phyloP scores from a whole-genome alignment of 371 early-diverging fungal species.

The Apophysomyces trapeziformis region DNA sequence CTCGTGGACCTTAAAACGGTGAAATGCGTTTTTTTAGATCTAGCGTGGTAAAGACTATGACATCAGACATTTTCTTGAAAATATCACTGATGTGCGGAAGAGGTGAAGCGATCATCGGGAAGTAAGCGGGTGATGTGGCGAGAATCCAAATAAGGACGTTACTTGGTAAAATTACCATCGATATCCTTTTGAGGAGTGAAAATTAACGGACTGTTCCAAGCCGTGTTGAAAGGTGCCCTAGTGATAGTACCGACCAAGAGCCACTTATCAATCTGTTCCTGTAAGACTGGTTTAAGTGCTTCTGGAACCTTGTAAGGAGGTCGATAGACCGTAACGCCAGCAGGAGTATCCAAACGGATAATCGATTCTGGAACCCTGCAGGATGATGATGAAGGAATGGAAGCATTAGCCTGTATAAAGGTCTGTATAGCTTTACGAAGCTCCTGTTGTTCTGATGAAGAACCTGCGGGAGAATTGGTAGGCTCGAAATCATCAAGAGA shows the following conservation, averaged over 20 bases:
- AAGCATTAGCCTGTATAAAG: not conserved
- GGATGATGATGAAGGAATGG: not conserved
- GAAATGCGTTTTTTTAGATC: not conserved
- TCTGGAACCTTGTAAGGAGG: not conserved
- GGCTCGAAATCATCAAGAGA: not conserved
- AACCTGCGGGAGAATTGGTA: not conserved
- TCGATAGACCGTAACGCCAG: not conserved
- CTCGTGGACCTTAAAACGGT: no score
- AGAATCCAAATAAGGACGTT: conserved; percentile 21
- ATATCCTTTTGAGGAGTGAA: conserved; percentile 25
- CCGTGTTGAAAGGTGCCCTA: not conserved
- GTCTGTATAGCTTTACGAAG: not conserved
- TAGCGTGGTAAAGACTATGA: not conserved
- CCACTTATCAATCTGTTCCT: conserved; percentile 3
- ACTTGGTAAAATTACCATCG: conserved; percentile 13
- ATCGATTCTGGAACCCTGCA: conserved; percentile 9
- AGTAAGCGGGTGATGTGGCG: conserved; percentile 14
- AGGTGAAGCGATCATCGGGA: not conserved
- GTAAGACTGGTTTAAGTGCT: not conserved
- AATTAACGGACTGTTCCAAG: conserved; percentile 23
- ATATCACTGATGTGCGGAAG: not conserved
- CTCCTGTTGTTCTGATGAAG: not conserved
- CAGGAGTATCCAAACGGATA: not conserved
- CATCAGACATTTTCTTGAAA: not conserved
- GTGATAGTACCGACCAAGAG: not conserved